These are phyloP conservation scores for Furcasterigmium furcatum DNA, from an alignment of 2,329 filamentous ascomycete genomes.

Conservation along the genomic window DNA sequence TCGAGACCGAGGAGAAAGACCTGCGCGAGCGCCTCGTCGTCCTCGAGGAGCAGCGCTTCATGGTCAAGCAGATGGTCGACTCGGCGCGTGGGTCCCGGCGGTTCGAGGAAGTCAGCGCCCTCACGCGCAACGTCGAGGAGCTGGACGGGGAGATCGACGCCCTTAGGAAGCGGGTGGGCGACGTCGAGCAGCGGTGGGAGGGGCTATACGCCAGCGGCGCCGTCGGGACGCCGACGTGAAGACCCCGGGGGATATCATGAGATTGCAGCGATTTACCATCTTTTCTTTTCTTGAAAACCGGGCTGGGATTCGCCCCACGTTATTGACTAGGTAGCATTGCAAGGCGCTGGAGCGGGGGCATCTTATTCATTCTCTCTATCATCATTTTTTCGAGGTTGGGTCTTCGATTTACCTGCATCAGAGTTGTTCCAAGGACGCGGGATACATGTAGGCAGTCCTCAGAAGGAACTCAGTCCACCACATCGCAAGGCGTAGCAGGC, in stretches of 20 bases:
- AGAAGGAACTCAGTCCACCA: no score
- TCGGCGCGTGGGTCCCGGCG: slow-evolving; percentile 71
- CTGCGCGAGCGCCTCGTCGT: slow-evolving; percentile 77
- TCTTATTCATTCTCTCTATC: no score
- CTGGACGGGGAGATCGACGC: slow-evolving; percentile 73
- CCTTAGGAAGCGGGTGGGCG: slow-evolving; percentile 60
- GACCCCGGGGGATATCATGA: not conserved
- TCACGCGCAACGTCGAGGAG: slow-evolving; percentile 80
- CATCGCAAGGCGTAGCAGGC: no score
- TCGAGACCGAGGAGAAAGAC: slow-evolving; percentile 82
- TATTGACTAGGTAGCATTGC: not conserved
- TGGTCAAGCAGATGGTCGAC: slow-evolving; percentile 82
- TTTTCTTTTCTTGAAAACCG: no score
- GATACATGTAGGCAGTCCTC: no score
- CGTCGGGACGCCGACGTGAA: not conserved
- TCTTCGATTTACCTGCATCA: no score
- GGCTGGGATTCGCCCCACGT: no score
- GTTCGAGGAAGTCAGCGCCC: slow-evolving; percentile 81
- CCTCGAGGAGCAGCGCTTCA: slow-evolving; percentile 86
- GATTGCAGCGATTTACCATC: not conserved
- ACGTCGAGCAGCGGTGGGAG: slow-evolving; percentile 60
- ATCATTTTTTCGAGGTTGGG: no score
- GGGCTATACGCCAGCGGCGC: slow-evolving; percentile 37
- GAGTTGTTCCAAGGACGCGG: no score
- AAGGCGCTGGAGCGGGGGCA: not conserved